Evolutionary conservation across 306 rosid genomes (phyloP), one percentile per base, ranked within the genome.

Genomic region (Luffa acutangula): DNA sequence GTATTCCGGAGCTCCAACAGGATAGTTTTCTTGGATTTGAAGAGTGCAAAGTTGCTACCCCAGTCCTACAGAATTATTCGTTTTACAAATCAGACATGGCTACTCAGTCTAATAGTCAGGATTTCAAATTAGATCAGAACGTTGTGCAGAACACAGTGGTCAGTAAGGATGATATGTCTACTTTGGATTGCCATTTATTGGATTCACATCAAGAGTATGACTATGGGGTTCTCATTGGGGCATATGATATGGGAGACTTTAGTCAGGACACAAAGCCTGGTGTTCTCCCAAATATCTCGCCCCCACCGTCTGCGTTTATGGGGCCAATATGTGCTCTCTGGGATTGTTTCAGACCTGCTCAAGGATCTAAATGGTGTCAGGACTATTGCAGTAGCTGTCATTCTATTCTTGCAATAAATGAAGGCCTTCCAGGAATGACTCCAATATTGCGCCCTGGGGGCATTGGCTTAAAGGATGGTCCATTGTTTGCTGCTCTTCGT

Each of bases 321-420:
- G 97, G 98, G 86, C 97, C 97, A 76, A 92, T 88, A 76, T 95
- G 98, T 84, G 97, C 98, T 1, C 97, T 95, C 56, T 95, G 98
- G 98, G 98, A 95, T 85, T 95, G 97, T 82, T 93, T 97, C 78
- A 88, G 97, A 84, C 98, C 98, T 65, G 97, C 96, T 82, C 92
- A 92, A 81, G 88, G 90, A 79, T 65, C 89, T 83, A 92, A 91
- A 83, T 92, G 97, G 97, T 88, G 89, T 82, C 93, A 84, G 59
- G 93, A 95, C 84, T 95, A 95, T 69, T 95, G 98, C 90, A 95
- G 98, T 80, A 85, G 90, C 86, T 91, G 88, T 87, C 98, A 95
- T 84, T 91, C 93, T 69, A 87, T 88, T 73, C 86, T 95, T 45
- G 98, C 98, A 12, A 80, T 91, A 87, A 91, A 91, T 81, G 97